Percentiles rank a stretch among this genome's conserved stretches.
Conservation (phyloP, 768 basidiomycete species). For the Candolleomyces eurysporus region DNA sequence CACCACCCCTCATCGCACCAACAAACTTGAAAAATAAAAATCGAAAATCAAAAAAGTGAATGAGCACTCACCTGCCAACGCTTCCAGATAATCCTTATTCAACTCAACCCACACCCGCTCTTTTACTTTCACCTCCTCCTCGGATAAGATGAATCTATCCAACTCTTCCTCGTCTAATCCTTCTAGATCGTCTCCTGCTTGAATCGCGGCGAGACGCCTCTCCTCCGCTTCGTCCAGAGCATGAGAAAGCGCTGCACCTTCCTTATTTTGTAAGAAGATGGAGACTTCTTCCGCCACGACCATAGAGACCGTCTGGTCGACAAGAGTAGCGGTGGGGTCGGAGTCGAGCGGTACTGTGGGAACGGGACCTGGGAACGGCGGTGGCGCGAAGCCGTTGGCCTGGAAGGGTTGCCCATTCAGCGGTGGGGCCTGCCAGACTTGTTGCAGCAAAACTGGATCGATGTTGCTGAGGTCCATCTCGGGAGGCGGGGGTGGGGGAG, state of each 20-base stretch:
- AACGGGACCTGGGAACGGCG: conserved; percentile 1
- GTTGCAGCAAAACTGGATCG: conserved; percentile 50
- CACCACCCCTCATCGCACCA: background rate
- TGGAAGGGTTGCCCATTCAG: background rate
- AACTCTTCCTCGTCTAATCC: conserved; percentile 92
- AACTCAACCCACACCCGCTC: conserved; percentile 94
- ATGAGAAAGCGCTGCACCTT: conserved; percentile 54
- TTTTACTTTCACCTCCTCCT: conserved; percentile 81
- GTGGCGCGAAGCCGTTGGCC: background rate
- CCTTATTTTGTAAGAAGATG: conserved; percentile 58
- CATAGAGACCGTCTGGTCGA: conserved; percentile 62
- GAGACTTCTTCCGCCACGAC: conserved; percentile 70
- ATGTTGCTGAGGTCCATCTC: conserved; percentile 48
- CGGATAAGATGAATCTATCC: conserved; percentile 72
- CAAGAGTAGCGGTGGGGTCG: conserved; percentile 27
- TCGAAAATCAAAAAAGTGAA: conserved; percentile 4
- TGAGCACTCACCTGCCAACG: conserved; percentile 67
- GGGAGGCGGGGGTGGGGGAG: conserved; percentile 39
- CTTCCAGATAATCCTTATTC: conserved; percentile 88
- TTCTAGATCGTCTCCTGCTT: conserved; percentile 41
- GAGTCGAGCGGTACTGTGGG: conserved; percentile 7
- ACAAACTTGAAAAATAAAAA: background rate
- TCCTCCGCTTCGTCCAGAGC: conserved; percentile 70
- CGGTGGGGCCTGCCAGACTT: no score
- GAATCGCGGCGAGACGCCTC: conserved; percentile 38